Percentiles rank a stretch among this genome's conserved stretches.
Conservation (phyloP, 2,329 filamentous ascomycete species). For the Geosmithia morbida region DNA sequence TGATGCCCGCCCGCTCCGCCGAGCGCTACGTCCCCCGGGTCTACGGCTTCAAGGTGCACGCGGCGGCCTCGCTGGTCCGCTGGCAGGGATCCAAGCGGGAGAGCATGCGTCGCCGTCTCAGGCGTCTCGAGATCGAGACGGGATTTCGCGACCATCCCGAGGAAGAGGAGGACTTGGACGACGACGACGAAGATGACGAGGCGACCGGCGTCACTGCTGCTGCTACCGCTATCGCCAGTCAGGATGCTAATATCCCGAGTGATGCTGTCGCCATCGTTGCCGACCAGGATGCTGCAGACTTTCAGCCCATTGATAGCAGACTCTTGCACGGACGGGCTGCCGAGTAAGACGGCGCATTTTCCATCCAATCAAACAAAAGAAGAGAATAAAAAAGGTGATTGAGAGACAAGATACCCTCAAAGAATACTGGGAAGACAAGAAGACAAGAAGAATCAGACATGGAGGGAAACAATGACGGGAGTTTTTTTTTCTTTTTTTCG, state of each 20-base stretch:
- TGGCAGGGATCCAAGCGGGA: constrained; percentile 80
- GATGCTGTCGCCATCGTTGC: not conserved
- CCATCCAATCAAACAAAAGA: too few relatives aligned
- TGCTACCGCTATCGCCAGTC: too few relatives aligned
- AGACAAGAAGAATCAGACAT: too few relatives aligned
- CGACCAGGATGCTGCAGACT: not conserved
- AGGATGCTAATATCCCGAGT: not conserved
- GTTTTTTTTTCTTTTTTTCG: not conserved
- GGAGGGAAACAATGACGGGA: not conserved
- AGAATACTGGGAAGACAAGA: too few relatives aligned
- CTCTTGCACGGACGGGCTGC: not conserved
- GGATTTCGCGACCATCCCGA: constrained; percentile 59
- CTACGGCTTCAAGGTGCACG: constrained; percentile 93
- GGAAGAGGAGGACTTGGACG: constrained; percentile 37
- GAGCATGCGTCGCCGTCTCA: constrained; percentile 66
- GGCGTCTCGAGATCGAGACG: constrained; percentile 58
- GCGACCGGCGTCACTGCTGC: not conserved
- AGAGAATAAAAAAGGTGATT: too few relatives aligned
- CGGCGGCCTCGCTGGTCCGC: constrained; percentile 69
- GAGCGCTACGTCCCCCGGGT: constrained; percentile 80
- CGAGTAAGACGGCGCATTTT: not conserved
- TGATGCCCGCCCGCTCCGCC: constrained; percentile 74
- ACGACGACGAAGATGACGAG: constrained; percentile 12
- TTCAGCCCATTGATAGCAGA: not conserved
- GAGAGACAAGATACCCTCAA: too few relatives aligned